phyloP scores from a whole-genome alignment of 768 basidiomycete genomes.

The Pleurotus sapidus region DNA sequence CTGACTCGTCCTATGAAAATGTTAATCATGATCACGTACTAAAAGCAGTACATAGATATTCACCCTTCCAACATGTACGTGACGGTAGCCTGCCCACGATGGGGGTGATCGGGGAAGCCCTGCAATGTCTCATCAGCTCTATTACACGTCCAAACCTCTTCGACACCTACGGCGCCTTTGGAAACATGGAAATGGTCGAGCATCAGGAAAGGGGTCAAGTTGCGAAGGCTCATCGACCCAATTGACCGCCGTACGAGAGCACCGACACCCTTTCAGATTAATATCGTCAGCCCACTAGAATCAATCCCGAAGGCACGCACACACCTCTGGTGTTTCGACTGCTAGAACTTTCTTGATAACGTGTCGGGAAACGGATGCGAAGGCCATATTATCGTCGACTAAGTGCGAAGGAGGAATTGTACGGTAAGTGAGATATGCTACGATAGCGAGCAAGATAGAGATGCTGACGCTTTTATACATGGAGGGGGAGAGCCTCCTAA shows the following conservation, averaged over 20 bases:
- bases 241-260: constrained; percentile 86
- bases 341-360: constrained; percentile 78
- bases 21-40: not conserved
- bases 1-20: constrained; percentile 48
- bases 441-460: constrained; percentile 10
- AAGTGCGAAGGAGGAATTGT: constrained; percentile 9
- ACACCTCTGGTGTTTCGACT: constrained; percentile 68
- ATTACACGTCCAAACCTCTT: not conserved
- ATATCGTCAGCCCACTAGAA: constrained; percentile 3
- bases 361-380: constrained; percentile 50
- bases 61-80: constrained; percentile 90
- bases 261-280: constrained; percentile 59
- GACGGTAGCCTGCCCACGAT: constrained; percentile 84
- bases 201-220: constrained; percentile 91
- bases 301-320: constrained; percentile 1
- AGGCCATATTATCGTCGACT: constrained; percentile 19
- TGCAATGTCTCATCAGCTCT: constrained; percentile 19
- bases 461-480: constrained; percentile 16
- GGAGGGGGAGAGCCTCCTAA: not conserved
- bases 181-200: constrained; percentile 77
- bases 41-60: not conserved
- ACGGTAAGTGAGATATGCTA: constrained; percentile 14
- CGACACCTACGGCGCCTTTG: constrained; percentile 58
- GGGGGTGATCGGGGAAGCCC: constrained; percentile 94
- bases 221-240: constrained; percentile 68